phyloP scores from a whole-genome alignment of 331 rosid species.

The Malus hybrid region DNA sequence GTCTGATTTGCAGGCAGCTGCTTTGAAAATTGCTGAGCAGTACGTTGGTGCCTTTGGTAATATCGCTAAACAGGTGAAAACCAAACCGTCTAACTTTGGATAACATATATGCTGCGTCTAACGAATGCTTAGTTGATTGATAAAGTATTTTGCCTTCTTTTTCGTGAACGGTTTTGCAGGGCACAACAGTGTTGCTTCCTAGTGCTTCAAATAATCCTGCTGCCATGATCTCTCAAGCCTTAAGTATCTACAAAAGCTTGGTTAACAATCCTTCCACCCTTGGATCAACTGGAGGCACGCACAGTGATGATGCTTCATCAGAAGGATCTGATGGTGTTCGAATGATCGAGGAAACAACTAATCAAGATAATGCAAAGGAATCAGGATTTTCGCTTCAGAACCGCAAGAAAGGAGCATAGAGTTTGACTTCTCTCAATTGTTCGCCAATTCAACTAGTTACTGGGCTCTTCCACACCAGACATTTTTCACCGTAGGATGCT shows the following conservation, averaged over 20 bases:
- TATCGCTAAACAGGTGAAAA: conserved; percentile 80
- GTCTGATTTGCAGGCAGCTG: conserved; percentile 75
- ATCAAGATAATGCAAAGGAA: conserved; percentile 7
- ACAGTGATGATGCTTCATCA: conserved; percentile 24
- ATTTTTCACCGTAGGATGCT: not conserved
- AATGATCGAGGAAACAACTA: conserved; percentile 5
- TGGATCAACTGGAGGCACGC: conserved; percentile 18
- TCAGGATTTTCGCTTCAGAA: conserved; percentile 64
- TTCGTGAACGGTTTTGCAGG: conserved; percentile 29
- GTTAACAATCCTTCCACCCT: conserved; percentile 43
- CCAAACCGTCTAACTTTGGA: not conserved
- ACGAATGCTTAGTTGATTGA: not conserved
- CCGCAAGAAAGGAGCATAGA: conserved; percentile 32
- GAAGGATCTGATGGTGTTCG: conserved; percentile 18
- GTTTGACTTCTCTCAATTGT: conserved; percentile 3
- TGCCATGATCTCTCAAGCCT: conserved; percentile 91
- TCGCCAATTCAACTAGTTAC: not conserved
- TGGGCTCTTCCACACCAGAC: not conserved
- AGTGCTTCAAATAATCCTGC: conserved; percentile 56
- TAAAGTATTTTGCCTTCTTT: conserved; percentile 1
- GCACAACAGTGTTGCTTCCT: conserved; percentile 94
- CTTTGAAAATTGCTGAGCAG: conserved; percentile 87
- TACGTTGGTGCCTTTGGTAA: conserved; percentile 81
- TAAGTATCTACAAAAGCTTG: conserved; percentile 76
- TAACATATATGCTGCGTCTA: not conserved